phyloP scores from a whole-genome alignment of 169 alveolate species.

The Plasmodium sp. region DNA sequence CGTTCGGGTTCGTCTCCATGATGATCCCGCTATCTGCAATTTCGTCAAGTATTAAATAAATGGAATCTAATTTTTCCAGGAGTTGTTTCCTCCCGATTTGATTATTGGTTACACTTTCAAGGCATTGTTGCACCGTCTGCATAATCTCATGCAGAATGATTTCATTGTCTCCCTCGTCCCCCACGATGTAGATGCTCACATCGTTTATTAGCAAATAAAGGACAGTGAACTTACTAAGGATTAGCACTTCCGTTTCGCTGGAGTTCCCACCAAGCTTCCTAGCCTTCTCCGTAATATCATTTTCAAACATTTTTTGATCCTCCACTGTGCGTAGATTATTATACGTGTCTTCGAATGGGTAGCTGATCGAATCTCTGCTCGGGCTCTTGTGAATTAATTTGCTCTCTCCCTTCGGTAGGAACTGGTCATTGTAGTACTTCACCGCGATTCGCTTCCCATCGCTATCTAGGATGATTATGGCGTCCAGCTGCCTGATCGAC shows the following conservation, averaged over 20 bases:
- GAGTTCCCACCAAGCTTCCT: slow-evolving; percentile 59
- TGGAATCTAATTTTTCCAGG: slow-evolving; percentile 79
- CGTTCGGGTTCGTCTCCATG: slow-evolving; percentile 42
- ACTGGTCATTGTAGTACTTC: slow-evolving; percentile 75
- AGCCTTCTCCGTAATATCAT: slow-evolving; percentile 50
- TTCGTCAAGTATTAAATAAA: slow-evolving; percentile 81
- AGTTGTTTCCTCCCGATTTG: slow-evolving; percentile 75
- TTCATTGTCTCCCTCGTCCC: slow-evolving; percentile 80
- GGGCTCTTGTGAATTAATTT: background rate
- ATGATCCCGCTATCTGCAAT: slow-evolving; percentile 83
- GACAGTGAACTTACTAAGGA: slow-evolving; percentile 55
- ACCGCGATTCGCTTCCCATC: slow-evolving; percentile 84
- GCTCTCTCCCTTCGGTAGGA: slow-evolving; percentile 13
- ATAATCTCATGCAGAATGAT: slow-evolving; percentile 77
- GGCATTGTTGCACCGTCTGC: slow-evolving; percentile 73
- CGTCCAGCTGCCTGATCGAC: slow-evolving; percentile 81
- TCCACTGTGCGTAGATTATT: slow-evolving; percentile 47
- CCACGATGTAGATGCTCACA: slow-evolving; percentile 70
- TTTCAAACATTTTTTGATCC: slow-evolving; percentile 11
- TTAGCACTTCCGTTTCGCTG: slow-evolving; percentile 69
- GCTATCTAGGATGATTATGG: slow-evolving; percentile 76
- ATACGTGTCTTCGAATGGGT: slow-evolving; percentile 30
- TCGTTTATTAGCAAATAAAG: slow-evolving; percentile 41
- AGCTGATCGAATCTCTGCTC: slow-evolving; percentile 29
- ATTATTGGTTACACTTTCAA: slow-evolving; percentile 77